These are phyloP conservation scores for Kwoniella newhampshirensis DNA, from an alignment of 768 basidiomycete species.

Conservation along the genomic window DNA sequence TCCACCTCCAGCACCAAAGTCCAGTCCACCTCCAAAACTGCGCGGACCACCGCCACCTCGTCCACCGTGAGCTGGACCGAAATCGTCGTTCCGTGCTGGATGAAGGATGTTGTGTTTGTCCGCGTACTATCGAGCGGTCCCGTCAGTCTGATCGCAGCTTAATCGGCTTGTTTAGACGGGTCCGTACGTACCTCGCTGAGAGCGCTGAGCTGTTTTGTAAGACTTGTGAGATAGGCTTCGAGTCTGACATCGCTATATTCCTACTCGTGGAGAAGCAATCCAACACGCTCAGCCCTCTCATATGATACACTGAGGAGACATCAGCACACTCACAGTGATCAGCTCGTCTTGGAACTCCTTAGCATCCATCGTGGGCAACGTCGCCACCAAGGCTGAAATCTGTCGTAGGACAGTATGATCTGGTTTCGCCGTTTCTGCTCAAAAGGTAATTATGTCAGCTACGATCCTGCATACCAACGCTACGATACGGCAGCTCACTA, in stretches of 20 bases:
- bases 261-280: too few relatives aligned
- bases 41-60: not conserved
- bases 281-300: conserved; percentile 17
- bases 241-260: conserved; percentile 96
- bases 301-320: not conserved
- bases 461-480: not conserved
- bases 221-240: conserved; percentile 77
- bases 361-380: conserved; percentile 81
- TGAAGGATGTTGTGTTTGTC: conserved; percentile 25
- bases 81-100: conserved; percentile 13
- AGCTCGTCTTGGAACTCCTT: conserved; percentile 83
- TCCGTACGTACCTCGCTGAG: conserved; percentile 74
- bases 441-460: conserved; percentile 10
- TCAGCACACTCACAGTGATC: conserved; percentile 62
- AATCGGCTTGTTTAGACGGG: not conserved
- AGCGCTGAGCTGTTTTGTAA: conserved; percentile 84
- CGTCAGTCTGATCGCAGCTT: not conserved
- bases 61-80: not conserved
- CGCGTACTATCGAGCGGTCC: conserved; percentile 1
- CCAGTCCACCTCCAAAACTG: conserved; percentile 10
- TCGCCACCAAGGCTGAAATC: conserved; percentile 79
- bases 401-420: conserved; percentile 82
- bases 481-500: conserved; percentile 57
- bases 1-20: conserved; percentile 1
- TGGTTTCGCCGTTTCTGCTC: conserved; percentile 65